phyloP scores from a whole-genome alignment of 2,329 filamentous ascomycete genomes.

The Aspergillus fischeri region DNA sequence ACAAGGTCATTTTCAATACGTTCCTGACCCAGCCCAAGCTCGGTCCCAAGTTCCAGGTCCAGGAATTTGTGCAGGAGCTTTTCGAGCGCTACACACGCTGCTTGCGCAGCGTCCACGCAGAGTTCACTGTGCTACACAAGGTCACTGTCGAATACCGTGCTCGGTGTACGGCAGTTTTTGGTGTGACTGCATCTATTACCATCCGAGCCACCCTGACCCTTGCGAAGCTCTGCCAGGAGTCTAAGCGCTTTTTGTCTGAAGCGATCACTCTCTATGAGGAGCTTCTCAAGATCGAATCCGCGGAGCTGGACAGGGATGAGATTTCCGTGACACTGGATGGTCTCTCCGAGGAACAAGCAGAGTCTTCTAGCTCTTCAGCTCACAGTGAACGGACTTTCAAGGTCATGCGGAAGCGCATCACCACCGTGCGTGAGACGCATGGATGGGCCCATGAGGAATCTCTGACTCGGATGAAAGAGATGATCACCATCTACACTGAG shows the following conservation, averaged over 20 bases:
- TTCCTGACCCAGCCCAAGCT: conserved; percentile 28
- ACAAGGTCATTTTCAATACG: conserved; percentile 35
- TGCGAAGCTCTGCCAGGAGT: conserved; percentile 37
- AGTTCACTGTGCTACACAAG: conserved; percentile 30
- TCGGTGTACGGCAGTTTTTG: conserved; percentile 33
- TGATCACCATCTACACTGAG: conserved; percentile 33
- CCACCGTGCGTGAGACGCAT: conserved; percentile 27
- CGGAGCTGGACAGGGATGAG: conserved; percentile 31
- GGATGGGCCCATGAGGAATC: conserved; percentile 41
- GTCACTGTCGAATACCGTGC: conserved; percentile 32
- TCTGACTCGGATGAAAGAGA: conserved; percentile 34
- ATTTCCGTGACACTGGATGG: conserved; percentile 33
- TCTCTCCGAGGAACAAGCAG: conserved; percentile 37
- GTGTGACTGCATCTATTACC: conserved; percentile 33
- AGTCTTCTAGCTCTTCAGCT: conserved; percentile 22
- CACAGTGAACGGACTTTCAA: conserved; percentile 29
- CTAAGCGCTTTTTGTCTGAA: conserved; percentile 32
- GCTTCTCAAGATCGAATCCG: conserved; percentile 31
- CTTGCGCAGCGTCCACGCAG: conserved; percentile 30
- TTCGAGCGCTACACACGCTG: conserved; percentile 35
- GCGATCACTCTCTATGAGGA: conserved; percentile 37
- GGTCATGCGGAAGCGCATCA: conserved; percentile 29
- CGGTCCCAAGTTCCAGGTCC: conserved; percentile 31
- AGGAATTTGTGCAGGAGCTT: conserved; percentile 28
- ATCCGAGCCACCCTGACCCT: conserved; percentile 34